Base-by-base conservation (phyloP, 495 filamentous ascomycete species). In the Aspergillus panamensis region DNA sequence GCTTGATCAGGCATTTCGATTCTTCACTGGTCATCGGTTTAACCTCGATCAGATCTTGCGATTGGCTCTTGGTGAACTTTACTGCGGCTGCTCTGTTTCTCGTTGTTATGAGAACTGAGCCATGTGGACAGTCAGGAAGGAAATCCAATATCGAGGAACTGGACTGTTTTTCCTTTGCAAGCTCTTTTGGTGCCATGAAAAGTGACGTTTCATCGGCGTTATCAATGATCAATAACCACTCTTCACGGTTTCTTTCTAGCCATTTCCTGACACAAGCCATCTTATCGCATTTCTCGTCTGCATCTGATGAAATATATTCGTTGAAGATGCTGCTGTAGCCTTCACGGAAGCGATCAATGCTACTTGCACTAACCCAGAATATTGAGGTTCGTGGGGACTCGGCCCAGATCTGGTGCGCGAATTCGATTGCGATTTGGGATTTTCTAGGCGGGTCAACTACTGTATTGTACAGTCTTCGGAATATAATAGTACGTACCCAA, bases 191-290 rank as follows among this genome's bases (percentile, higher is more conserved):
- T 25, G 53, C 48, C 8, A 37, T 25, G 39, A 61, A 61, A 13
- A 75, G 29, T 21, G 73, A 65, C 7, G 62, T 51, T 60, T 82
- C 73, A 61, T 83, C 78, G 8, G 76, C 79, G 55, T 80, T 82
- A 60, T 84, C 80, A 25, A 83, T 66, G n/a, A 81, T 64, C 54
- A 83, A 56, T 20, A 81, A 48, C 80, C 80, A 84, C 6, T 51
- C 55, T 16, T 72, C 71, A 40, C 63, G 66, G 0, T 69, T 49
- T 30, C 51, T 45, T 45, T 68, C 59, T 10, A 61, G 53, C 59
- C 59, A 61, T 12, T 57, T 30, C 51, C 42, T 61, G 40, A 61
- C 48, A 7, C 48, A 20, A 2, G 16, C 6, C 29, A 56, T 13
- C 16, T 61, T 61, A 21, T 57, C 53, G 25, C 30, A 43, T 31